Conservation (phyloP, 495 filamentous ascomycete genomes). For the Annulohypoxylon moriforme region DNA sequence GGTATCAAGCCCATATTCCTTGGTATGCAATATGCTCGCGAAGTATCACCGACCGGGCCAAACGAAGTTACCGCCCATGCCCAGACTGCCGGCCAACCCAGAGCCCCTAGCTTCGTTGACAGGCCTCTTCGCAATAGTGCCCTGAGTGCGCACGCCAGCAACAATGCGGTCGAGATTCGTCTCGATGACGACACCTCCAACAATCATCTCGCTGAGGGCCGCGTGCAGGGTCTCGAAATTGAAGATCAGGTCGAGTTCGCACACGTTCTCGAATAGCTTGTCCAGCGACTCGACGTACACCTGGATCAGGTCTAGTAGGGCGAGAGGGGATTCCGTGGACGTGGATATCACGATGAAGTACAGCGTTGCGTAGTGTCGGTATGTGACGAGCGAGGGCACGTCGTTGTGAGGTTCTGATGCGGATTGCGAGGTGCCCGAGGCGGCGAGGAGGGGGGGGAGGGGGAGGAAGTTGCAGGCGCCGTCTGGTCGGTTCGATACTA, state of each 20-base stretch:
- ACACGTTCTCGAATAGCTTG: constrained; percentile 96
- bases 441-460: constrained; percentile 62
- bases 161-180: constrained; percentile 90
- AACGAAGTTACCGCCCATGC: constrained; percentile 68
- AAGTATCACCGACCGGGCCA: constrained; percentile 64
- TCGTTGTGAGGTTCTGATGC: constrained; percentile 78
- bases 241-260: constrained; percentile 97
- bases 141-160: constrained; percentile 81
- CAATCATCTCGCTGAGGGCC: constrained; percentile 90
- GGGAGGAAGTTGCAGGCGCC: constrained; percentile 98
- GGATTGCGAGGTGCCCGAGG: constrained; percentile 64
- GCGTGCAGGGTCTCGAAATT: constrained; percentile 98
- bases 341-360: constrained; percentile 99
- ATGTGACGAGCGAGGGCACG: constrained; percentile 93
- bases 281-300: constrained; percentile 97
- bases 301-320: constrained; percentile 95
- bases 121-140: constrained; percentile 77
- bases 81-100: constrained; percentile 57
- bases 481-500: constrained; percentile 86
- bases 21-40: neutral
- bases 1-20: neutral
- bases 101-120: constrained; percentile 63
- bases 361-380: constrained; percentile 97
- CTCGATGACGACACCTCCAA: constrained; percentile 95
- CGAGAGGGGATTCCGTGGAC: constrained; percentile 95